Evolutionary conservation across 805 yeast species (phyloP), one percentile per base, ranked within the genome.

Genomic region (Metschnikowia shivogae): DNA sequence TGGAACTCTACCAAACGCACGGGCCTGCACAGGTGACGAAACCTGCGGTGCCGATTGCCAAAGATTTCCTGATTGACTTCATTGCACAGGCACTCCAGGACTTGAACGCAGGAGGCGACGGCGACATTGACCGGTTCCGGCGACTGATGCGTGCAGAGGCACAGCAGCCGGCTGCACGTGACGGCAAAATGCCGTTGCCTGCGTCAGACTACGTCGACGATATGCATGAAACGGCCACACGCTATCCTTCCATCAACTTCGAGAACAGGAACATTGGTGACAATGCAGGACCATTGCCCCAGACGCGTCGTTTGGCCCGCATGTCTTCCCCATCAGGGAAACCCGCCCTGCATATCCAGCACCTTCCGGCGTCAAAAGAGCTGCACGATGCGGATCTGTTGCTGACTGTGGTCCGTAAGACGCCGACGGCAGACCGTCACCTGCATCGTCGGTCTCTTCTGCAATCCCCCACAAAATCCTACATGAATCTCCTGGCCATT

Each of bases 1-100:
- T 49, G 32, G 49, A 39, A 24, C 13, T 35, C 24, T 44, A 38
- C 20, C 31, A 45, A 24, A 32, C 45, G 4, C 42, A 30, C 3
- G 38, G 30, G 34, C 62, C 64, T 44, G 50, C 65, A 3, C 61
- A 67, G 32, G 54, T 65, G 9, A 60, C 65, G n/a, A 43, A 29
- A 30, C 41, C 41, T n/a, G 24, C 36, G 20, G 63, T 67, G 26
- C 74, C 74, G 8, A 60, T 70, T 7, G 58, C 62, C 43, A 70
- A 71, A 45, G 76, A 72, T 47, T 72, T 72, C 47, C 68, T 74
- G 3, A 66, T 72, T 27, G 76, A 72, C 45, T 72, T 67, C 46
- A 72, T 72, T 22, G 75, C 76, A 11, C 70, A 71, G 45, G 76
- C 75, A 1, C 55, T 72, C 29, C 75, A 72, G 49, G 76, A 72